Evolutionary conservation across 2,329 filamentous ascomycete species (phyloP), one percentile per base, ranked within the genome.

Genomic region (Colletotrichum sp.): DNA sequence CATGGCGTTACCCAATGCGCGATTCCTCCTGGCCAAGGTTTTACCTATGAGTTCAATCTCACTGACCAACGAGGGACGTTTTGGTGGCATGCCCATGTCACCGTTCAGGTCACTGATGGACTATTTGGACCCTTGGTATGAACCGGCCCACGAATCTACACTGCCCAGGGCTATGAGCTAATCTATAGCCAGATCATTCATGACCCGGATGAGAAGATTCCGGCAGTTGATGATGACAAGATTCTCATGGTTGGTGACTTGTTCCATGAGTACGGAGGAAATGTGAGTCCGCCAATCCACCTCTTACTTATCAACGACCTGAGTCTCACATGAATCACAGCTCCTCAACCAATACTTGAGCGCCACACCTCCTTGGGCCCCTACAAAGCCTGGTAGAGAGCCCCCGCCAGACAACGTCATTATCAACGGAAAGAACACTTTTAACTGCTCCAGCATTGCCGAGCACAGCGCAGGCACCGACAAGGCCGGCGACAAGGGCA

Each of bases 51-150:
- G 79, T 93, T 91, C 86, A 89, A 92, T 62, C 85, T 92, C 58
- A 89, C 89, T 56, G 75, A 89, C 55, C 90, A 92, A 84, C 84
- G 88, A 4, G 91, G 91, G 27, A 91, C 90, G 7, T 92, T 91
- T 80, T 93, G 91, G 91, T 93, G 93, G 77, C 91, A 93, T 80
- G 91, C 89, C 13, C 90, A 91, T 78, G 81, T 84, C 61, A 62
- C 43, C 13, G 66, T 75, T 10, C 43, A 74, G 9, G 69, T 77
- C 25, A 77, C 74, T 6, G 74, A 78, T 36, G 77, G 77, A 30
- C 69, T 78, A 9, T 77, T 64, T 32, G 77, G 77, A 18, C 77
- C 77, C 36, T 58, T 78, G 67, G 76, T 78, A 52, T 58, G 67
- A 25, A 28, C 12, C 6, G 6, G 7, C 15, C 8, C 9, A 52